Percentiles rank a stretch among this genome's conserved stretches.
These are phyloP conservation scores for Saccharomycopsis guyanensis DNA, from an alignment of 805 yeast genomes.

Conservation along the genomic window DNA sequence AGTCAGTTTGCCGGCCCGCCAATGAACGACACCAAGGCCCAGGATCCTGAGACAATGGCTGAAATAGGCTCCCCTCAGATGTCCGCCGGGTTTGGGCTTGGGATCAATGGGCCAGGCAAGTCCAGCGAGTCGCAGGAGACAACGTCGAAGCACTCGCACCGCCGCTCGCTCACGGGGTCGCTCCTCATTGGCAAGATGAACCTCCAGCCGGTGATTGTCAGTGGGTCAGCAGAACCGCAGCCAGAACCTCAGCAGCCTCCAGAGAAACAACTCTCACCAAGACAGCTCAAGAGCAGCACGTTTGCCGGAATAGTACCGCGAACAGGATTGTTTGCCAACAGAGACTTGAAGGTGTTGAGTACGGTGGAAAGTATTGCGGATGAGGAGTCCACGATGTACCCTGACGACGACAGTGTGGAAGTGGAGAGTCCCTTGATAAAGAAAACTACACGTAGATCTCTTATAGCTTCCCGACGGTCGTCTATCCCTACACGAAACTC, in stretches of 20 bases:
- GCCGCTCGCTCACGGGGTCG: constrained; percentile 29
- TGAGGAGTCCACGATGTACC: constrained; percentile 5
- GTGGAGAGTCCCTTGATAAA: constrained; percentile 12
- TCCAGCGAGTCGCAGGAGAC: not conserved
- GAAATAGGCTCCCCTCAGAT: not conserved
- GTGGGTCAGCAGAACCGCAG: not conserved
- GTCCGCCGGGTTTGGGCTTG: not conserved
- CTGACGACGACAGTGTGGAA: not conserved
- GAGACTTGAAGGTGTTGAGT: constrained; percentile 17
- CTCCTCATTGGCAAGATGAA: constrained; percentile 35
- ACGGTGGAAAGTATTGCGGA: constrained; percentile 19
- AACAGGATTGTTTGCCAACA: constrained; percentile 8
- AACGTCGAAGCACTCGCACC: constrained; percentile 6
- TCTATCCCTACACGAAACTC: not conserved
- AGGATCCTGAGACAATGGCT: not conserved
- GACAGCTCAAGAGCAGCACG: not conserved
- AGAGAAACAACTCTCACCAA: constrained; percentile 1
- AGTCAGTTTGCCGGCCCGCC: not conserved
- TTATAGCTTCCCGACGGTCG: not conserved
- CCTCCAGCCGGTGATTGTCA: constrained; percentile 31
- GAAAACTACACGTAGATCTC: not conserved
- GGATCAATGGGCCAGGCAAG: not conserved
- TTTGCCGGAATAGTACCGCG: constrained; percentile 10
- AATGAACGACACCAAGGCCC: not conserved
- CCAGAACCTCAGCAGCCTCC: not conserved